Conservation (phyloP, 805 yeast species). For the Candida adriatica region DNA sequence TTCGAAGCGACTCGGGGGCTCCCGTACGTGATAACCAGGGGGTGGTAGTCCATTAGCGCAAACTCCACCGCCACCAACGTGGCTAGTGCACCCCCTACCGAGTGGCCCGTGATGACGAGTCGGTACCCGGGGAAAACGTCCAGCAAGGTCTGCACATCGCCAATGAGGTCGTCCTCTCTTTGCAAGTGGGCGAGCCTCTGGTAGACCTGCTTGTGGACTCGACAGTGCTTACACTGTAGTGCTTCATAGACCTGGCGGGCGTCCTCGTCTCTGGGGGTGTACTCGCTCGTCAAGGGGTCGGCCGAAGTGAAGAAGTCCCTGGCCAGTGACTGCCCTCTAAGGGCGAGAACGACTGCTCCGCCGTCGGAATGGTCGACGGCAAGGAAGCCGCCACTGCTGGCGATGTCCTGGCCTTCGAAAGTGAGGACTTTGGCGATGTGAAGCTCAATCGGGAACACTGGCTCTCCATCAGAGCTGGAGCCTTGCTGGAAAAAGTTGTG, state of each 20-base stretch:
- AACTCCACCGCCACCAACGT: conserved; percentile 57
- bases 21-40: conserved; percentile 54
- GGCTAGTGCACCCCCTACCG: conserved; percentile 71
- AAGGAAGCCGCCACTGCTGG: conserved; percentile 35
- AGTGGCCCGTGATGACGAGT: conserved; percentile 61
- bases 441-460: conserved; percentile 5
- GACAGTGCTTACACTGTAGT: conserved; percentile 40
- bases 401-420: not conserved
- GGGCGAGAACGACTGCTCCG: conserved; percentile 42
- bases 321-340: conserved; percentile 56
- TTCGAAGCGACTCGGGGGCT: conserved; percentile 62
- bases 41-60: conserved; percentile 45
- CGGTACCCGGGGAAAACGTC: conserved; percentile 40
- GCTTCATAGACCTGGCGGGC: conserved; percentile 6
- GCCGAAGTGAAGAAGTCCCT: conserved; percentile 60
- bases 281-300: conserved; percentile 26
- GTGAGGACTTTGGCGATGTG: conserved; percentile 7
- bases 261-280: conserved; percentile 15
- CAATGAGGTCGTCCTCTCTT: conserved; percentile 20
- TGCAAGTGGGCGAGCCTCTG: conserved; percentile 34
- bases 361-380: conserved; percentile 39
- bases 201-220: conserved; percentile 59
- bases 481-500: conserved; percentile 11
- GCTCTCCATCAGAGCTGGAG: conserved; percentile 3
- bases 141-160: conserved; percentile 28